Percentiles rank a stretch among this genome's conserved stretches.
Conservation (phyloP, 1,139 yeast species). For the Hyphopichia wangnamkhiaoensis region DNA sequence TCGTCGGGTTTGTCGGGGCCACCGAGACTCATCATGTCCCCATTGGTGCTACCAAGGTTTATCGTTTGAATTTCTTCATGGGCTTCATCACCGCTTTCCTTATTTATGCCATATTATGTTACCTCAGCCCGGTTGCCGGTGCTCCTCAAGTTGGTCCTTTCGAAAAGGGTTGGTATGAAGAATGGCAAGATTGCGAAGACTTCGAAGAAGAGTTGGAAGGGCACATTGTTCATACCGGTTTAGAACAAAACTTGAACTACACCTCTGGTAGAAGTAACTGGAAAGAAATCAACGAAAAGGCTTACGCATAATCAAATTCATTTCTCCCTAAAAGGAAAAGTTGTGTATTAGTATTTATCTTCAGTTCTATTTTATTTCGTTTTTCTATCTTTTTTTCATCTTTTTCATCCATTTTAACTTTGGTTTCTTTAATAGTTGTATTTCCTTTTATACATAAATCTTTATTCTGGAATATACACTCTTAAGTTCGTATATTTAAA, state of each 20-base stretch:
- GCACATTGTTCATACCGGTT: slow-evolving; percentile 28
- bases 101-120: slow-evolving; percentile 51
- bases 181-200: slow-evolving; percentile 59
- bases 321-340: not conserved
- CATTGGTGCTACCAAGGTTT: slow-evolving; percentile 72
- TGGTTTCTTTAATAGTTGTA: too few relatives aligned
- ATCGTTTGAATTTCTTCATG: slow-evolving; percentile 70
- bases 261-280: slow-evolving; percentile 10
- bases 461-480: too few relatives aligned
- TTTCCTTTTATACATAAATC: too few relatives aligned
- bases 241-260: slow-evolving; percentile 13
- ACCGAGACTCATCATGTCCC: slow-evolving; percentile 69
- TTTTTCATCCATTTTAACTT: not conserved
- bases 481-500: too few relatives aligned
- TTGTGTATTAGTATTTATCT: not conserved
- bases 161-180: slow-evolving; percentile 66
- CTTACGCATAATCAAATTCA: not conserved
- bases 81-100: slow-evolving; percentile 65
- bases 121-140: slow-evolving; percentile 62
- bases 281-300: too few relatives aligned
- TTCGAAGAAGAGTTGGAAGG: slow-evolving; percentile 52
- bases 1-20: slow-evolving; percentile 87
- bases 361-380: too few relatives aligned
- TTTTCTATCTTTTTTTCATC: not conserved
- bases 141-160: slow-evolving; percentile 51